These are phyloP conservation scores for Aspergillus spinulosporus DNA, from an alignment of 2,329 filamentous ascomycete species.

Conservation along the genomic window DNA sequence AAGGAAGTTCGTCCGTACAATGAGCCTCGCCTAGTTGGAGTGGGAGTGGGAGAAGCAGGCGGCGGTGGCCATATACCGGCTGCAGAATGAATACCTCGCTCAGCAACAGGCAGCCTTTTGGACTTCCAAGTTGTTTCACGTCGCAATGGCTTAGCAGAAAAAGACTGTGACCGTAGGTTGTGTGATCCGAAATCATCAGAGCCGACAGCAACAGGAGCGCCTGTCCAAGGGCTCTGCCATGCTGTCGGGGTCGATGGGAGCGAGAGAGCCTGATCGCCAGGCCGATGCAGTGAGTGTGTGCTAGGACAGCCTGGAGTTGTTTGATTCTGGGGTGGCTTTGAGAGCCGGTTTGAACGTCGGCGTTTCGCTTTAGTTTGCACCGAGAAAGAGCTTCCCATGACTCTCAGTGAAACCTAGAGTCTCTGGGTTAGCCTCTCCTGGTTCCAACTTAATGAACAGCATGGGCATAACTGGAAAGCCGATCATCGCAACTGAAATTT, in stretches of 20 bases:
- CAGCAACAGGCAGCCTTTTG: neutral
- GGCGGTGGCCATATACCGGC: conserved; percentile 11
- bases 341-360: conserved; percentile 38
- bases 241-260: conserved; percentile 19
- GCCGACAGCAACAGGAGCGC: conserved; percentile 24
- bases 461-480: conserved; percentile 8
- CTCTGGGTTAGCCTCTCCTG: conserved; percentile 17
- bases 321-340: conserved; percentile 37
- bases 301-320: conserved; percentile 16
- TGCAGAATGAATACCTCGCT: conserved; percentile 15
- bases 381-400: conserved; percentile 42
- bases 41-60: conserved; percentile 9
- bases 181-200: conserved; percentile 14
- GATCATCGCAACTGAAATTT: neutral
- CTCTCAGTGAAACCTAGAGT: conserved; percentile 20
- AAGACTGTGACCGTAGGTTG: conserved; percentile 24
- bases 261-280: conserved; percentile 11
- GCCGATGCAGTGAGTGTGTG: conserved; percentile 19
- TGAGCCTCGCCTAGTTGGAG: conserved; percentile 14
- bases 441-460: conserved; percentile 4
- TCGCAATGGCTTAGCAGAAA: conserved; percentile 22
- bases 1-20: conserved; percentile 23
- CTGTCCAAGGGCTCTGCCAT: conserved; percentile 40
- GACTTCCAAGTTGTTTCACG: conserved; percentile 16
- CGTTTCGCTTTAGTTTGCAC: conserved; percentile 34